Evolutionary conservation across 2,329 filamentous ascomycete genomes (phyloP), one percentile per base, ranked within the genome.

Genomic region (Diaporthe amygdali): DNA sequence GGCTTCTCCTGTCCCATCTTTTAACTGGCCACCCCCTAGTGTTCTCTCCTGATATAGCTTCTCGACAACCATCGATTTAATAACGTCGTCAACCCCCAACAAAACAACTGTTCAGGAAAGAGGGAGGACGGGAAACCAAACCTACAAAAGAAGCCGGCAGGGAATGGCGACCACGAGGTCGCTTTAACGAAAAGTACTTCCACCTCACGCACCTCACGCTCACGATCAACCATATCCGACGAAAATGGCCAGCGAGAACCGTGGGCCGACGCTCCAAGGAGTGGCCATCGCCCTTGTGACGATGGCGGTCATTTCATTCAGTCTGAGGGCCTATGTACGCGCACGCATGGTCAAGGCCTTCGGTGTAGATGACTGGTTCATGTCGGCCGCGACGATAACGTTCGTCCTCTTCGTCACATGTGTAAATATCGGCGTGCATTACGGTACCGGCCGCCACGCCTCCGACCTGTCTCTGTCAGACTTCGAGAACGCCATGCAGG

Each of bases 371-470:
- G 82, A 84, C 72, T 82, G 78, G 77, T 76, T 80, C 66, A 84
- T 84, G 82, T 56, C 78, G 0, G 69, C 74, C 44, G 82, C 83
- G 37, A 74, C 20, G 1, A 72, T 74, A 9, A 79, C 76, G n/a
- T 85, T 84, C 70, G 69, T 78, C n/a, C 71, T 79, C 6, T 85
- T 81, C 73, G 76, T 77, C 55, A 74, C 75, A n/a, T 80, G 75
- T 49, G 78, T 81, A 0, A 76, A 82, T 3, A 46, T 77, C 0
- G 83, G 84, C 25, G 76, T 85, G 30, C 71, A 78, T 14, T 78
- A 83, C 73, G 84, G 84, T 22, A 85, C 83, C 0, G 83, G 84
- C 4, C 77, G 80, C 3, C 82, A 84, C 72, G 76, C 75, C 27
- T 46, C 22, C 2, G 80, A 84, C 30, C 75, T 85, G 8, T 59